These are phyloP conservation scores for Reutealis trisperma DNA, from an alignment of 345 rosid species.

Conservation along the genomic window DNA sequence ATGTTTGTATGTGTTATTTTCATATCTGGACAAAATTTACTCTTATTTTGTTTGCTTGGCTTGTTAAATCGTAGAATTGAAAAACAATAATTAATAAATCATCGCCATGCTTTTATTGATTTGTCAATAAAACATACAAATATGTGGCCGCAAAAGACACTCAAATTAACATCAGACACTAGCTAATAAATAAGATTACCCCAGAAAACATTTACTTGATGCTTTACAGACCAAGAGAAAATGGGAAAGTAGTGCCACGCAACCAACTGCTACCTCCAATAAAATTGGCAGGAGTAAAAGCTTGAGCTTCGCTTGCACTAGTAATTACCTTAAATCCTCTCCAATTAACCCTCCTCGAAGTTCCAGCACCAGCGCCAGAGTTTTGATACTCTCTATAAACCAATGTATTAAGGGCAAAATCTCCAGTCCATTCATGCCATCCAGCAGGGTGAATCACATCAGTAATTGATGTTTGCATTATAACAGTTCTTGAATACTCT, in stretches of 20 bases:
- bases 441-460: slow-evolving; percentile 69
- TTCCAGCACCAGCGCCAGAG: slow-evolving; percentile 70
- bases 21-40: no score
- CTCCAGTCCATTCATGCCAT: slow-evolving; percentile 79
- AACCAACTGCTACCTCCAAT: slow-evolving; percentile 73
- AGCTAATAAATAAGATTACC: no score
- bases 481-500: slow-evolving; percentile 76
- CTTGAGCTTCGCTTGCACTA: slow-evolving; percentile 56
- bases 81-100: no score
- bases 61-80: no score
- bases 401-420: slow-evolving; percentile 65
- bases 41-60: no score
- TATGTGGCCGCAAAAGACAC: not conserved
- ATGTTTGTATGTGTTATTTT: no score
- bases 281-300: slow-evolving; percentile 52
- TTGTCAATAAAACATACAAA: not conserved
- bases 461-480: slow-evolving; percentile 71
- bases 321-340: slow-evolving; percentile 62
- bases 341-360: slow-evolving; percentile 74
- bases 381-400: slow-evolving; percentile 72
- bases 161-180: not conserved
- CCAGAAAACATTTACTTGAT: not conserved
- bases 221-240: slow-evolving; percentile 53
- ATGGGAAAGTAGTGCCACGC: slow-evolving; percentile 75
- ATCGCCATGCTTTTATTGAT: not conserved